Conservation (phyloP, 2,329 filamentous ascomycete genomes). For the Aspergillus bombycis region DNA sequence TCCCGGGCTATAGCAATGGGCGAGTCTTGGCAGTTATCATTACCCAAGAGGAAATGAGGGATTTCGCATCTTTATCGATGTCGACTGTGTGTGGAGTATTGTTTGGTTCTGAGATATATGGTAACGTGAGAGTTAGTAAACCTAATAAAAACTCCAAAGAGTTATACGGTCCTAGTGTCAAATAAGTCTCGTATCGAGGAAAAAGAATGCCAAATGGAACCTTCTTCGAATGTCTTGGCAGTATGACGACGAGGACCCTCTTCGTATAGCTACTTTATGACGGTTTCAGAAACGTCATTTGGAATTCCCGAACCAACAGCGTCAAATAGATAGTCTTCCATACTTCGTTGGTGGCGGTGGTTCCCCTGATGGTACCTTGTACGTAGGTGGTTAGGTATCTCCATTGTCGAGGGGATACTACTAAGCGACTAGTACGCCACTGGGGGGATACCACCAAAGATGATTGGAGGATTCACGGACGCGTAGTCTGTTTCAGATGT, state of each 20-base stretch:
- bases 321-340: not conserved
- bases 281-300: not conserved
- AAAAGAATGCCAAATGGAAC: conserved; percentile 5
- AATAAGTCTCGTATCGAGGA: not conserved
- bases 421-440: conserved; percentile 9
- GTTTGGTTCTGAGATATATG: not conserved
- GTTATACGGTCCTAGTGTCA: not conserved
- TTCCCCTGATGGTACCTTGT: not conserved
- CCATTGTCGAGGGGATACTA: conserved; percentile 3
- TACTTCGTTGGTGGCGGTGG: not conserved
- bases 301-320: not conserved
- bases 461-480: conserved; percentile 20
- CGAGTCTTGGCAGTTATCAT: conserved; percentile 7
- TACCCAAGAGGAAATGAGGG: conserved; percentile 6
- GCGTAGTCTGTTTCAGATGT: conserved; percentile 27
- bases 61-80: not conserved
- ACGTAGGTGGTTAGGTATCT: not conserved
- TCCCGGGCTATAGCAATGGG: conserved; percentile 7
- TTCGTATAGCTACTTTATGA: not conserved
- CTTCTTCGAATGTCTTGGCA: conserved; percentile 8
- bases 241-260: conserved; percentile 1
- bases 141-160: not conserved
- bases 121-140: not conserved
- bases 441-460: not conserved
- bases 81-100: not conserved